phyloP scores from a whole-genome alignment of 805 yeast genomes.

The Sugiyamaella valdiviana region DNA sequence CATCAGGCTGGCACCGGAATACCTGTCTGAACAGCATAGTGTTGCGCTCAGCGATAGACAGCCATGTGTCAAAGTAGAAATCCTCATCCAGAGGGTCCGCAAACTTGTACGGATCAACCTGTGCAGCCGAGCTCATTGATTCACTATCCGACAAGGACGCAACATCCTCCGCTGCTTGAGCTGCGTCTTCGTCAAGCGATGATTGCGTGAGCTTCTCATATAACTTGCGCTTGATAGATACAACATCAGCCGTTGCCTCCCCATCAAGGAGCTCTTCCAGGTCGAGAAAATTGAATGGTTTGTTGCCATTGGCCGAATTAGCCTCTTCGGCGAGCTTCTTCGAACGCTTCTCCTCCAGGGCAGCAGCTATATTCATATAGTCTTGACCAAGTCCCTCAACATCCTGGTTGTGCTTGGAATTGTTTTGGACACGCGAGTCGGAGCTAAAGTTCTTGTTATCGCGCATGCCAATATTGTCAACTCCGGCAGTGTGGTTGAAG shows the following conservation, averaged over 20 bases:
- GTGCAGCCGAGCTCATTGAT: constrained; percentile 27
- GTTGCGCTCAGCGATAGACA: constrained; percentile 72
- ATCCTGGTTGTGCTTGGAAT: constrained; percentile 58
- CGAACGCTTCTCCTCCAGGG: constrained; percentile 18
- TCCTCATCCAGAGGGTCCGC: constrained; percentile 79
- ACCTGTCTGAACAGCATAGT: constrained; percentile 75
- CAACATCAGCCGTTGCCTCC: constrained; percentile 34
- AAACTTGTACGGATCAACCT: constrained; percentile 79
- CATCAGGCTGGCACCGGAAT: constrained; percentile 94
- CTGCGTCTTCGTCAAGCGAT: neutral
- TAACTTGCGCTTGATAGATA: constrained; percentile 25
- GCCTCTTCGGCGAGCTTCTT: constrained; percentile 32
- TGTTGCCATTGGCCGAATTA: neutral
- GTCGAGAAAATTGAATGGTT: neutral
- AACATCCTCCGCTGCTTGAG: neutral
- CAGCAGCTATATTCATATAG: constrained; percentile 39
- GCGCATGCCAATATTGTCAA: constrained; percentile 75
- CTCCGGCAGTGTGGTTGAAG: constrained; percentile 85
- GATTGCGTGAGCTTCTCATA: constrained; percentile 17
- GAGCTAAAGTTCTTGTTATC: constrained; percentile 75
- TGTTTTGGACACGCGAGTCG: constrained; percentile 74
- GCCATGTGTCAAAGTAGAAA: constrained; percentile 84
- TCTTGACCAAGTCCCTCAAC: constrained; percentile 75
- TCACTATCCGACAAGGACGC: constrained; percentile 6
- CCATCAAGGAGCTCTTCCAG: constrained; percentile 46